phyloP scores from a whole-genome alignment of 768 basidiomycete genomes.

The Tylopilus rubrobrunneus region DNA sequence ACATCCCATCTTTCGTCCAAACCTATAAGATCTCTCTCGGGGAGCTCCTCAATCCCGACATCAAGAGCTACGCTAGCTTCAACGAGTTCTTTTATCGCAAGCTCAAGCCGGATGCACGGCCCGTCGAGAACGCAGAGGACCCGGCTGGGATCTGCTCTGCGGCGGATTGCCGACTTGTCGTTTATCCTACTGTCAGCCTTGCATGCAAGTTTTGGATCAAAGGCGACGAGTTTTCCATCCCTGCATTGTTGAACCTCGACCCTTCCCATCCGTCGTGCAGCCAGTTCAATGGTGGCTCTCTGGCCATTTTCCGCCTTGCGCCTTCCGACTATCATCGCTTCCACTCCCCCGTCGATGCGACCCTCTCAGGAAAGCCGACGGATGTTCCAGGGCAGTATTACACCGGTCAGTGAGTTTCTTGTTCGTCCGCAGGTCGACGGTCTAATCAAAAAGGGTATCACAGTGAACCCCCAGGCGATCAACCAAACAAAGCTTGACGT shows the following conservation, averaged over 20 bases:
- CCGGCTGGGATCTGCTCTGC: constrained; percentile 53
- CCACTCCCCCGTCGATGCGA: constrained; percentile 64
- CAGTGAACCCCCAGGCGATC: constrained; percentile 78
- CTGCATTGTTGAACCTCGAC: constrained; percentile 49
- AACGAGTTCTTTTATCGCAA: constrained; percentile 74
- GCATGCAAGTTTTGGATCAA: constrained; percentile 78
- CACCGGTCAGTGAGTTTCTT: constrained; percentile 39
- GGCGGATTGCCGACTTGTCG: constrained; percentile 73
- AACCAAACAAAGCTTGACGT: constrained; percentile 64
- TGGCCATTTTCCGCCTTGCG: constrained; percentile 74
- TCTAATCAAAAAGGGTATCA: background rate
- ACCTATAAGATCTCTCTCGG: constrained; percentile 51
- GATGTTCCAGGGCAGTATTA: constrained; percentile 58
- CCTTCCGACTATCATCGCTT: constrained; percentile 82
- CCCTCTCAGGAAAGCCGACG: constrained; percentile 36
- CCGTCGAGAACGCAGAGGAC: constrained; percentile 52
- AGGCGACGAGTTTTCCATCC: constrained; percentile 66
- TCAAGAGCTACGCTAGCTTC: constrained; percentile 59
- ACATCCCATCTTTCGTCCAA: constrained; percentile 53
- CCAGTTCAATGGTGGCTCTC: constrained; percentile 41
- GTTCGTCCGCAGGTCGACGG: background rate
- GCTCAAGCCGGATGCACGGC: constrained; percentile 56
- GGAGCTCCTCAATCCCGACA: constrained; percentile 63
- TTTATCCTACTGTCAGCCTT: constrained; percentile 52
- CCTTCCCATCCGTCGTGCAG: constrained; percentile 39